Percentiles rank a stretch among this genome's conserved stretches.
These are phyloP conservation scores for Venturia carpophila DNA, from an alignment of 2,329 filamentous ascomycete species.

Conservation along the genomic window DNA sequence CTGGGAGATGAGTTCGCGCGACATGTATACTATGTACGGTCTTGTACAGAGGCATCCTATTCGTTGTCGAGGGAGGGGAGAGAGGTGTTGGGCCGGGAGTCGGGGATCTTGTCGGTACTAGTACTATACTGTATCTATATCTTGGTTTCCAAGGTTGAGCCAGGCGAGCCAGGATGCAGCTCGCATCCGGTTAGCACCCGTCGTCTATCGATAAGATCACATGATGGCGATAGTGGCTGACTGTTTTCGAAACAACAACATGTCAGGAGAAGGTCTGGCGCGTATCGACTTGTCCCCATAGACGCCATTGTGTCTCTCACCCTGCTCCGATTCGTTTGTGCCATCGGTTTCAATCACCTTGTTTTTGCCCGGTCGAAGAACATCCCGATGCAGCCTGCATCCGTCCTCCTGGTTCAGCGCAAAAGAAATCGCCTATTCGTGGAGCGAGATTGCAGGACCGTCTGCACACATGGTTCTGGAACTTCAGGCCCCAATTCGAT, in stretches of 20 bases:
- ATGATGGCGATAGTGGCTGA: neutral
- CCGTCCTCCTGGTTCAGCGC: neutral
- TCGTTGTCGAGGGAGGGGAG: neutral
- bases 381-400: neutral
- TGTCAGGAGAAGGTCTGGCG: constrained; percentile 2
- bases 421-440: constrained; percentile 2
- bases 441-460: neutral
- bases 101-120: no score
- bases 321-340: constrained; percentile 13
- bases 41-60: neutral
- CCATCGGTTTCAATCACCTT: constrained; percentile 7
- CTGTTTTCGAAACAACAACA: constrained; percentile 8
- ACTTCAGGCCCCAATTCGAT: neutral
- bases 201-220: constrained; percentile 3
- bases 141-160: neutral
- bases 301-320: neutral
- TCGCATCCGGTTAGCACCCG: neutral
- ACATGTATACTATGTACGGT: neutral
- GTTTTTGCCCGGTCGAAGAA: constrained; percentile 11
- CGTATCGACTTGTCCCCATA: constrained; percentile 6
- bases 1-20: neutral
- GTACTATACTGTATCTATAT: no score
- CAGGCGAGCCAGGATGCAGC: neutral
- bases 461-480: neutral
- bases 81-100: no score